Evolutionary conservation across 2,329 filamentous ascomycete species (phyloP).

Genomic region (Cordyceps farinosa): DNA sequence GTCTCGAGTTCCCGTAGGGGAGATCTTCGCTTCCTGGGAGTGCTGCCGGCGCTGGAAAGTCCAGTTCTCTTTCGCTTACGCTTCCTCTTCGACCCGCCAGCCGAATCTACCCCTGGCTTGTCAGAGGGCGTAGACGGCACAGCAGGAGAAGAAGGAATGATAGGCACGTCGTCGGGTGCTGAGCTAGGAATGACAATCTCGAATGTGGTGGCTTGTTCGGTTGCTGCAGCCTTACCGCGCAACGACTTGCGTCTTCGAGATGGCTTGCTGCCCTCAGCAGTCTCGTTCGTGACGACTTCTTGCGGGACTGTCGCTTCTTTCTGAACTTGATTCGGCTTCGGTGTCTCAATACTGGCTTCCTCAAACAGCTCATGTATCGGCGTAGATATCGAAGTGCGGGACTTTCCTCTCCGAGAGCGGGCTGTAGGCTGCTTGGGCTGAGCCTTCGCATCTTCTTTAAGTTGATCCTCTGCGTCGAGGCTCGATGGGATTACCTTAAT

Average conservation of each 20-base stretch:
- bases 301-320: neutral
- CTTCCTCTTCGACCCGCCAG: conserved; percentile 6
- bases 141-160: neutral
- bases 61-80: conserved; percentile 11
- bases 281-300: neutral
- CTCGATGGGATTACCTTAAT: conserved; percentile 16
- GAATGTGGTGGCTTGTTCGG: neutral
- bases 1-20: neutral
- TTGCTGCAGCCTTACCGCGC: conserved; percentile 10
- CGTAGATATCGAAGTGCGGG: neutral
- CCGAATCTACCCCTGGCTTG: neutral
- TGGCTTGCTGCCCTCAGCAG: neutral
- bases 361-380: neutral
- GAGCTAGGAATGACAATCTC: conserved; percentile 4
- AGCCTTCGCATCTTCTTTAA: neutral
- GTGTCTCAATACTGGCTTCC: neutral
- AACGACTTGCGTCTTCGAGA: conserved; percentile 11
- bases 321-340: neutral
- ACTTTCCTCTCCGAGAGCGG: neutral
- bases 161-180: neutral
- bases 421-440: neutral
- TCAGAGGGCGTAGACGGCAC: neutral
- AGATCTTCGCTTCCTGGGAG: conserved; percentile 9
- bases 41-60: conserved; percentile 1
- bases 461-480: conserved; percentile 3